Evolutionary conservation across 345 rosid genomes (phyloP), one percentile per base, ranked within the genome.

Genomic region (Noccaea caerulescens): DNA sequence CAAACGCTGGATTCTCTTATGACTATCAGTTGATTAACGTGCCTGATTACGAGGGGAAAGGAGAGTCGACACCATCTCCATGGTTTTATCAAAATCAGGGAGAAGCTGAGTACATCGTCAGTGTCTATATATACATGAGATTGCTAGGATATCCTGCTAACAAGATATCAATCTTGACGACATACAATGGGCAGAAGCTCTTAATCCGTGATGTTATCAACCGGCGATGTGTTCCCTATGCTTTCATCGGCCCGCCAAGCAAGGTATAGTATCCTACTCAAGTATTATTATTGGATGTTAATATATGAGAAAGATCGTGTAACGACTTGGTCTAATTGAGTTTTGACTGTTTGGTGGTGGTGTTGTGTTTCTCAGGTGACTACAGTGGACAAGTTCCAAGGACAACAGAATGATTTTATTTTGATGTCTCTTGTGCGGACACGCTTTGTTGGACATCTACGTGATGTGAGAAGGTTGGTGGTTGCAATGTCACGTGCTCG

Each of bases 401-500:
- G 99, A 41, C 99, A 94, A 75, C 99, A 94, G 69, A 94, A 94
- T 75, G 97, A 94, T 73, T 84, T 94, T 58, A 87, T 91, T 27
- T 85, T 94, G 85, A 84, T 94, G 30, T 94, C 99, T 72, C 97
- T 94, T 46, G 96, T 94, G 54, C 95, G 96, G 6, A 86, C 95
- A 55, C 97, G 96, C 64, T 94, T 89, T 76, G 99, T 94, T 20
- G 99, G 99, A 69, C 99, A 91, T 82, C 87, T 94, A 65, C 97
- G 97, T 67, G 99, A 91, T 79, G 99, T 91, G 44, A 82, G 97
- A 82, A 88, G 99, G 83, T 82, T 94, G 84, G 82, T 91, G 58
- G 97, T 94, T 13, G 99, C 99, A 69, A 94, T 91, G 99, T 94
- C 99, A 65, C 97, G 99, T 77, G 96, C 99, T 41, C 84, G 97